Evolutionary conservation across 139 green algal species (phyloP), one percentile per base, ranked within the genome.

Genomic region (Chlorella sp.): DNA sequence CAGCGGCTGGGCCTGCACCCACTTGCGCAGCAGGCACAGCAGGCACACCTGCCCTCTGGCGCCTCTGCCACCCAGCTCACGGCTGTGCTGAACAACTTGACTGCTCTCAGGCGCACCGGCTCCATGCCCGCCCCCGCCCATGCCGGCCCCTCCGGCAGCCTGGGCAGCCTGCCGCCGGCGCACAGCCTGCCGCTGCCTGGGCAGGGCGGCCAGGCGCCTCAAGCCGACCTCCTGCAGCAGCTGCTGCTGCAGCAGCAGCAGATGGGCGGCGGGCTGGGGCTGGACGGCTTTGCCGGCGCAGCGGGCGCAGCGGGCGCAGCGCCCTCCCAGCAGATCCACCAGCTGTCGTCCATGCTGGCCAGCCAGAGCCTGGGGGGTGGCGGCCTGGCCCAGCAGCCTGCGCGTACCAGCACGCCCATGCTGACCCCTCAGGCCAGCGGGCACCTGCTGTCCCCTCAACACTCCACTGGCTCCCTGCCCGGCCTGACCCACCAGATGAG

Each of bases 71-170:
- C 75, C 11, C 84, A 88, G 84, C 84, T 88, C 8, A 70, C 84
- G 0, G 84, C 84, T 0, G 84, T 88, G 75, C 76, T 88, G 17
- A 84, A 76, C 84, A 88, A 88, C 76, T 58, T 88, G 62, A 77
- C 84, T 0, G 84, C 84, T 8, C 46, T 88, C 64, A 76, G 82
- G 48, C 76, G 84, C 69, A 76, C 7, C 43, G 56, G 58, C 19
- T 84, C 78, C 14, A 19, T 84, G 30, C 78, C 78, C 20, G 44
- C 36, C 16, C 24, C 64, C 40, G 43, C 51, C 51, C 51, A 60
- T 16, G 24, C 8, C 26, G 38, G 7, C 46, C 6, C 32, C 44
- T 14, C 46, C 38, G 30, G 30, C 44, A 24, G 36, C 51, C 51
- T 81, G 75, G 30, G 36, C 51, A 60, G 14, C 3, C 75, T 51